Base-by-base conservation (phyloP, 805 yeast genomes). In the Candida germanica region DNA sequence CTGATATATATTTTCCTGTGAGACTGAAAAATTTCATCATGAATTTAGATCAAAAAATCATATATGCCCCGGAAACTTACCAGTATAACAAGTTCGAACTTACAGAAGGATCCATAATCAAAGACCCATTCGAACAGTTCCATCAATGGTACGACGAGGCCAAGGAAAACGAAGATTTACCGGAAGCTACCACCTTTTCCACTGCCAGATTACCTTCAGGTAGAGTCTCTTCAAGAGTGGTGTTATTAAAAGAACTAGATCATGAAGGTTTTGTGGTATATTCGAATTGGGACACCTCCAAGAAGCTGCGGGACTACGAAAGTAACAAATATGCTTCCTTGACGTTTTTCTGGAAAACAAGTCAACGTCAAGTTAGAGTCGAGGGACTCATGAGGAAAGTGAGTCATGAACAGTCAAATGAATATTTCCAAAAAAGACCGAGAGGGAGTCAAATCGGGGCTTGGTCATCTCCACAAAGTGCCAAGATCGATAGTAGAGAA, bases 391-490 rank as follows among this genome's bases (percentile, higher is more conserved):
- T 86, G 48, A 94, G 85, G 58, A 75, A 71, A 43, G 84, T 89
- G 28, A 68, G 78, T 18, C 69, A 80, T 39, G 89, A 84, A 49
- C 86, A 83, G 20, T 76, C 87, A 5, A 79, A 82, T 48, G 69
- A 81, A 32, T 93, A 93, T 61, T 93, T 78, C 61, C 73, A 76
- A 34, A 83, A 95, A 0, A 75, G 98, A 54, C 98, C 98, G 25
- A 71, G 95, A 40, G 97, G 94, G 5, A 84, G 95, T 20, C 80
- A 84, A 54, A 79, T 93, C 43, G 98, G 98, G 20, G 98, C 98
- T 0, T 89, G 96, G 95, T 84, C 97, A 0, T 82, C 94, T 19
- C 94, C 95, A 3, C 98, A 93, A 67, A 78, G 89, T 22, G 69
- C 74, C 36, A 71, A 67, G 3, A 69, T 89, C 24, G 50, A 55